Evolutionary conservation across 768 basidiomycete species (phyloP).

Genomic region (Arthromyces matolae): DNA sequence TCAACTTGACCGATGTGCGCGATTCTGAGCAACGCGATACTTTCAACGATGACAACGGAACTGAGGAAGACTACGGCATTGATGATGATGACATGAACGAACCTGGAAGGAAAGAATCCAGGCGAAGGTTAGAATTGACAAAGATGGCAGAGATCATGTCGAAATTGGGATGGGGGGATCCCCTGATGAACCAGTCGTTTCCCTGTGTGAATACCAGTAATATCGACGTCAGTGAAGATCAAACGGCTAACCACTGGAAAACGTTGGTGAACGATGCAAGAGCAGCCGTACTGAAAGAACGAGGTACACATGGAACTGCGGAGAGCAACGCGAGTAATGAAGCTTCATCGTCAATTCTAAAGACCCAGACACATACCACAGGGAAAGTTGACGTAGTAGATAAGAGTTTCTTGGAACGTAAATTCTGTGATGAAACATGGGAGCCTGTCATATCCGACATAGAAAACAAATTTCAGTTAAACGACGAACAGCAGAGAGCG

Average conservation of each 20-base stretch:
- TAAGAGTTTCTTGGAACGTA: not conserved
- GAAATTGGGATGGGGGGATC: not conserved
- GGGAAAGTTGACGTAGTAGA: not conserved
- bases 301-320: not conserved
- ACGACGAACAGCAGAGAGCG: not conserved
- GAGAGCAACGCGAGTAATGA: not conserved
- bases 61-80: too few relatives aligned
- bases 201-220: not conserved
- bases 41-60: too few relatives aligned
- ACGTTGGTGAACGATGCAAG: not conserved
- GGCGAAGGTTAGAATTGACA: not conserved
- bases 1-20: too few relatives aligned
- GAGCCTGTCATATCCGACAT: not conserved
- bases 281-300: not conserved
- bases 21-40: too few relatives aligned
- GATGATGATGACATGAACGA: not conserved
- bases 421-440: not conserved
- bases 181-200: not conserved
- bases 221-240: too few relatives aligned
- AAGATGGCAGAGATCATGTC: slow-evolving; percentile 1
- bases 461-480: not conserved
- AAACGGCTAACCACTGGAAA: too few relatives aligned
- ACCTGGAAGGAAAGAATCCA: not conserved
- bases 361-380: too few relatives aligned
- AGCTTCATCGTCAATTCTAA: not conserved